phyloP scores from a whole-genome alignment of 148 eudicot species.

The Fagopyrum esculentum region DNA sequence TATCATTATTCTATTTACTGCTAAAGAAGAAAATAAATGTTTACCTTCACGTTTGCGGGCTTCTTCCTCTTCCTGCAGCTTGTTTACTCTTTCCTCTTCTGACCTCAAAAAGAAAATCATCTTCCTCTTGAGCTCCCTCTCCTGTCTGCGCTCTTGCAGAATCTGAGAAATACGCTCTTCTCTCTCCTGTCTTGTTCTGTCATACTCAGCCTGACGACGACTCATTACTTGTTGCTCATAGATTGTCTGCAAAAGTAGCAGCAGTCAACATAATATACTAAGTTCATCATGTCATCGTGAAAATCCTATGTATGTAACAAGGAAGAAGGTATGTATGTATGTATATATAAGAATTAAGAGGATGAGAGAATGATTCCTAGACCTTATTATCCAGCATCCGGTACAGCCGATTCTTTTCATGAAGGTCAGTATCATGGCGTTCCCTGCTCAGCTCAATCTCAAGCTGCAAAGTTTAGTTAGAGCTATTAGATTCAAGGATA shows the following conservation, averaged over 20 bases:
- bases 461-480: constrained; percentile 29
- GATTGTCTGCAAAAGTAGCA: constrained; percentile 29
- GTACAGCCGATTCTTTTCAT: constrained; percentile 60
- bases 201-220: constrained; percentile 48
- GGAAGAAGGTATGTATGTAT: no score
- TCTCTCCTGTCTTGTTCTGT: constrained; percentile 55
- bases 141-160: constrained; percentile 51
- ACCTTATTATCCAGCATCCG: constrained; percentile 65
- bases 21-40: neutral
- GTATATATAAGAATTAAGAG: neutral
- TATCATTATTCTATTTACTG: neutral
- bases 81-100: constrained; percentile 66
- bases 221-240: constrained; percentile 47
- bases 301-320: no score
- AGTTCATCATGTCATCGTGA: no score
- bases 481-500: neutral
- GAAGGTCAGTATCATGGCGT: constrained; percentile 67
- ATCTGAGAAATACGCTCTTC: constrained; percentile 44
- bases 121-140: constrained; percentile 61
- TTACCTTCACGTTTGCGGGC: constrained; percentile 78
- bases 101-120: constrained; percentile 52
- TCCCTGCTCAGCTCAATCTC: constrained; percentile 69
- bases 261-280: neutral
- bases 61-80: constrained; percentile 67
- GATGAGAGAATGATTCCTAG: neutral